A percentile compares a stretch with the other conserved stretches of the same genome.
Evolutionary conservation across 176 grass and related monocot genomes (phyloP).

Genomic region (Thinopyrum elongatum): DNA sequence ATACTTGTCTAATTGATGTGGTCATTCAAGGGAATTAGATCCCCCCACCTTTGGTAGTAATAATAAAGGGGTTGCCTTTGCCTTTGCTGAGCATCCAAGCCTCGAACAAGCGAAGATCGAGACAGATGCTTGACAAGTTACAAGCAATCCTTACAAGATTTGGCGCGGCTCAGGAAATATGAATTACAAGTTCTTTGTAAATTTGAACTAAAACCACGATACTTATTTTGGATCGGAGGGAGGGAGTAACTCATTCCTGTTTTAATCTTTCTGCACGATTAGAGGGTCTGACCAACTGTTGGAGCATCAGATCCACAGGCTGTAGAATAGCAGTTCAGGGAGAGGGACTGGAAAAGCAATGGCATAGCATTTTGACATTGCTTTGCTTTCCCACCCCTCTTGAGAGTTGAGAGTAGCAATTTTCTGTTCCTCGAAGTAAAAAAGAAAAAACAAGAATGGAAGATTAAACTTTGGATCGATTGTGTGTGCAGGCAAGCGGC

Average conservation of each 20-base stretch:
- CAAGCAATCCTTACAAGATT: not conserved
- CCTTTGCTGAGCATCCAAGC: not conserved
- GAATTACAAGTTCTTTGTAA: not conserved
- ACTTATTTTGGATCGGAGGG: too few species aligned
- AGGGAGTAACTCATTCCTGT: not conserved
- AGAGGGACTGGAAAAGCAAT: not conserved
- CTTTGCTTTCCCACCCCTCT: too few species aligned
- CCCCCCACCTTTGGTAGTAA: not conserved
- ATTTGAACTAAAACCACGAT: not conserved
- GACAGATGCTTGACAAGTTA: not conserved
- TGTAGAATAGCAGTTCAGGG: not conserved
- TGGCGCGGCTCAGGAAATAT: not conserved
- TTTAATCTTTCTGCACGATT: not conserved
- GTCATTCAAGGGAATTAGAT: not conserved
- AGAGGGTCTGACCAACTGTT: not conserved
- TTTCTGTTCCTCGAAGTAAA: not conserved
- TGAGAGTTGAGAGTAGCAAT: not conserved
- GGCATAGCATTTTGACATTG: not conserved
- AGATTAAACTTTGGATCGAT: not conserved
- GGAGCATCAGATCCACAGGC: not conserved
- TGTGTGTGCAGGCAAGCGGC: constrained; percentile 19
- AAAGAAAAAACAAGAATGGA: not conserved
- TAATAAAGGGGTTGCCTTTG: not conserved
- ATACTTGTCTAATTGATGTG: not conserved
- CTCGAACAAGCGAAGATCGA: not conserved